Evolutionary conservation across 805 yeast species (phyloP).

Genomic region (Starmerella vitae): DNA sequence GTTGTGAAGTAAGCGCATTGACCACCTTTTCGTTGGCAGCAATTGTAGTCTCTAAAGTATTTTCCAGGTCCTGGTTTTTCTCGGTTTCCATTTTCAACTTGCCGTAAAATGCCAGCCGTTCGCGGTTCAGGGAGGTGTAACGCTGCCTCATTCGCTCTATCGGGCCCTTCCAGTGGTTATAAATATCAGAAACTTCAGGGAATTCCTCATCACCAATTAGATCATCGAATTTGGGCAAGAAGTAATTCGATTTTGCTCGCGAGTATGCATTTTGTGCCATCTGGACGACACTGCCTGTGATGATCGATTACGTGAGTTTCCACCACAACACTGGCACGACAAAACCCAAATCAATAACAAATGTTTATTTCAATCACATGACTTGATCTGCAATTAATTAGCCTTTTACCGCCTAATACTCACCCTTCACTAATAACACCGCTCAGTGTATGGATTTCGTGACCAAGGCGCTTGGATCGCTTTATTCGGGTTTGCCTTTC

Average conservation of each 20-base stretch:
- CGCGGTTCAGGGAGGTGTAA: background rate
- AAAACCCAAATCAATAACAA: too few species aligned
- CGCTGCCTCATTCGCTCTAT: background rate
- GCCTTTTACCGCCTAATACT: too few species aligned
- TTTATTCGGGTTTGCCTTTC: conserved; percentile 23
- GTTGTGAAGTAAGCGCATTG: background rate
- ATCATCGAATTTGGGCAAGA: background rate
- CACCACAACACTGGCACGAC: too few species aligned
- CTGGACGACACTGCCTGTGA: background rate
- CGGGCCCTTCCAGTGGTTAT: background rate
- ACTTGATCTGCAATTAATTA: too few species aligned
- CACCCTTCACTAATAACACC: background rate
- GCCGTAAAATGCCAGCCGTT: background rate
- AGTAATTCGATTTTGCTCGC: too few species aligned
- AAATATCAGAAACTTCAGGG: background rate
- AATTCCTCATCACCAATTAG: background rate
- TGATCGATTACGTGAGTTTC: background rate
- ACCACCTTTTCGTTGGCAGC: background rate
- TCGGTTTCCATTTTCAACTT: background rate
- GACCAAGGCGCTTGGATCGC: conserved; percentile 44
- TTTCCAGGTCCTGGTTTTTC: background rate
- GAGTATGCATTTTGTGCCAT: background rate
- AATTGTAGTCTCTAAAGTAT: background rate
- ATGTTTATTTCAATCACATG: background rate
- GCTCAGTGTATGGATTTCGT: conserved; percentile 45